Base-by-base conservation (phyloP, 768 basidiomycete genomes). In the Lactarius evosmus region DNA sequence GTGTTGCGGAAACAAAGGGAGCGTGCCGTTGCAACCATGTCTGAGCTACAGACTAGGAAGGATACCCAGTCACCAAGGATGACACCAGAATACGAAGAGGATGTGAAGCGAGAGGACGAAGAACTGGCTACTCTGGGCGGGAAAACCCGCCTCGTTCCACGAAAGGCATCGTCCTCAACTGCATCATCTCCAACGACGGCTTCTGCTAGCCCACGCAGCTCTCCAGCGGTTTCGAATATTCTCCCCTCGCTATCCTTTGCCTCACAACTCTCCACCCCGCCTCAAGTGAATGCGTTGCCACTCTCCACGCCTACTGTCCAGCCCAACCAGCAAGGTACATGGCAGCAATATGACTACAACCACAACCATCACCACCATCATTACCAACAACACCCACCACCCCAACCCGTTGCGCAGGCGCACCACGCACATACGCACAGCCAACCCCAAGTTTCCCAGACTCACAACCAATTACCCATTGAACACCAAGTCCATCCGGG, bases 61-160 rank as follows among this genome's bases (percentile, higher is more conserved):
- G 66, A 72, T 14, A 69, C 75, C 14, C 75, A 77, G 40, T 70
- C 75, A 1, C 79, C 68, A 5, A 30, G 62, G 32, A 57, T 58
- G 49, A 53, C 63, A 33, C 62, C 68, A 41, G 67, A 68, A 7
- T 60, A 58, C 17, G 62, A 68, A 14, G 56, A 57, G 6, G 77
- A 73, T 19, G 74, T 85, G 63, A 86, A 87, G 71, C 80, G 78
- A 59, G 87, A 87, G 69, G 79, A 78, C 29, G 86, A 87, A 41
- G 86, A 85, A 61, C 70, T 87, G 41, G 80, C 83, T 7, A 82
- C 81, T 2, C 78, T 88, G 12, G 83, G 85, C 27, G 86, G 87
- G 3, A 82, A 82, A 75, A 87, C 85, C 9, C 80, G 86, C 25
- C 78, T 88, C 2, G 82, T 89, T 0, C 74, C 85, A 0, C 74